phyloP scores from a whole-genome alignment of 768 basidiomycete species.

The Termitomyces titanicus region DNA sequence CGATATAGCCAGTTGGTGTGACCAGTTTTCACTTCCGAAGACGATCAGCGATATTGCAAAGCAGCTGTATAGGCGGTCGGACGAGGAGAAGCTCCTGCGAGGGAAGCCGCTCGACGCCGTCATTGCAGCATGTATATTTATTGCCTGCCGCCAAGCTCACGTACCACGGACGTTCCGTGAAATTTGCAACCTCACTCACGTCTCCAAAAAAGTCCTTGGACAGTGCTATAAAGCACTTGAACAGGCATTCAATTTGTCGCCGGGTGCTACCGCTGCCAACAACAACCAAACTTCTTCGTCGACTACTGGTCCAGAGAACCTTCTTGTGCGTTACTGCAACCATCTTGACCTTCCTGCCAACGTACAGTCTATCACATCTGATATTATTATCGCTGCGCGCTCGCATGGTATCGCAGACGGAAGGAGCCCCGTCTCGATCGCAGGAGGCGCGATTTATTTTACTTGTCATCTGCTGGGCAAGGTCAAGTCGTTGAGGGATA shows the following conservation, averaged over 20 bases:
- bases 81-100: slow-evolving; percentile 90
- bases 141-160: slow-evolving; percentile 92
- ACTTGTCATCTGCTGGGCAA: slow-evolving; percentile 80
- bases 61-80: slow-evolving; percentile 94
- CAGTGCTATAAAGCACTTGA: slow-evolving; percentile 90
- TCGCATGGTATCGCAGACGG: slow-evolving; percentile 90
- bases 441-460: slow-evolving; percentile 95
- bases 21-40: slow-evolving; percentile 91
- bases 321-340: slow-evolving; percentile 92
- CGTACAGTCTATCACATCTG: slow-evolving; percentile 78
- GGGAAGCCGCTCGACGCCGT: slow-evolving; percentile 92
- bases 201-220: slow-evolving; percentile 93
- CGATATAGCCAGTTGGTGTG: slow-evolving; percentile 92
- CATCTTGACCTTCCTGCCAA: slow-evolving; percentile 82
- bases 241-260: slow-evolving; percentile 82
- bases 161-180: slow-evolving; percentile 96
- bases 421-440: slow-evolving; percentile 94
- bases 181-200: slow-evolving; percentile 89
- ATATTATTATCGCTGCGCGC: slow-evolving; percentile 78
- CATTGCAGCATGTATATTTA: slow-evolving; percentile 97
- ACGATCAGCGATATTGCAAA: slow-evolving; percentile 95
- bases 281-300: slow-evolving; percentile 38
- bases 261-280: slow-evolving; percentile 61
- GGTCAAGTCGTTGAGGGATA: slow-evolving; percentile 75
- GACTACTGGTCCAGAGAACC: slow-evolving; percentile 73